phyloP scores from a whole-genome alignment of 345 rosid genomes.

The Dipteronia dyeriana region DNA sequence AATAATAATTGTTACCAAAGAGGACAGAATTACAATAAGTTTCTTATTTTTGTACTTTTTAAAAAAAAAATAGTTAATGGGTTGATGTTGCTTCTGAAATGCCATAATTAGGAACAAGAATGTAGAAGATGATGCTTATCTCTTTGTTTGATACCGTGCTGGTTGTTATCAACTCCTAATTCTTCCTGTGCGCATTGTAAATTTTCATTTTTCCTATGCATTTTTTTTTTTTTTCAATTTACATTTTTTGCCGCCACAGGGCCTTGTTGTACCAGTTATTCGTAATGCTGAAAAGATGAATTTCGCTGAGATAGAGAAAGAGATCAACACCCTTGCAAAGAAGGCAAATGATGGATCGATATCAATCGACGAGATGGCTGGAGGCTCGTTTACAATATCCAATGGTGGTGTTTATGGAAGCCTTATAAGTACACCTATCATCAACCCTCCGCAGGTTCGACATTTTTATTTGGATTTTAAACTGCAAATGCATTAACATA shows the following conservation, averaged over 20 bases:
- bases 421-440: slow-evolving; percentile 95
- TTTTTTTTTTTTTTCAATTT: not conserved
- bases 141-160: not conserved
- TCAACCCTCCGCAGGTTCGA: slow-evolving; percentile 96
- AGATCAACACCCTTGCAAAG: slow-evolving; percentile 85
- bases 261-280: slow-evolving; percentile 90
- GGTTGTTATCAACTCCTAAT: not conserved
- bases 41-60: not conserved
- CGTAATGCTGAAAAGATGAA: slow-evolving; percentile 74
- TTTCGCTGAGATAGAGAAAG: slow-evolving; percentile 92
- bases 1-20: not conserved
- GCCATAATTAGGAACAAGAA: not conserved
- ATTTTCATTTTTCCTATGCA: not conserved
- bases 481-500: not conserved
- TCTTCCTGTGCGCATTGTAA: not conserved
- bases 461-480: not conserved
- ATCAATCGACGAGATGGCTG: slow-evolving; percentile 99
- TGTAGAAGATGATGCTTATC: not conserved
- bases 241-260: slow-evolving; percentile 42
- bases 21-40: not conserved
- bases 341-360: slow-evolving; percentile 92
- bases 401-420: slow-evolving; percentile 96
- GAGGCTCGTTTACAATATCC: slow-evolving; percentile 90
- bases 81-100: not conserved
- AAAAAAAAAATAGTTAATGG: not conserved